Base-by-base conservation (phyloP, 1,139 yeast genomes). In the Scheffersomyces illinoinensis region DNA sequence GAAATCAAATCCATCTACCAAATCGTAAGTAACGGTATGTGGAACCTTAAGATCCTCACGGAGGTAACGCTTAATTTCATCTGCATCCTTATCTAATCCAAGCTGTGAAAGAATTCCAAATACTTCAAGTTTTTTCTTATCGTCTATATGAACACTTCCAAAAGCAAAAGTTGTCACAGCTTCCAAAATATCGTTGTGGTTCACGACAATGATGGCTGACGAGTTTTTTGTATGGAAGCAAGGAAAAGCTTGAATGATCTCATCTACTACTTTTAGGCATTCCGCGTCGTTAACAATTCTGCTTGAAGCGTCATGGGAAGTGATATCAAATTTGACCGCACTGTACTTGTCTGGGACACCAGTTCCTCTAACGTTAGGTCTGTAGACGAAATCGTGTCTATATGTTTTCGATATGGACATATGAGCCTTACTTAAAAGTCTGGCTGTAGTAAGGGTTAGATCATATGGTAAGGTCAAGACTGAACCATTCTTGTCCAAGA, bases 381-480 rank as follows among this genome's bases (percentile, higher is more conserved):
- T 81, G 70, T 87, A 95, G 1, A 96, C 98, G 66, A 86, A 85
- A 57, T 91, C 97, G 67, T 91, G 87, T 20, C 96, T 79, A 70
- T 78, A 91, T 52, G 90, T 76, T 70, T 92, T 92, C 23, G 86
- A 83, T 61, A 88, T 75, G 4, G 81, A 72, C 52, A 89, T 78
- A 20, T 80, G 78, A 5, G 77, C 75, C 59, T 90, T 86, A 5
- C 98, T 93, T 47, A 95, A 73, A 56, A 86, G 81, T 63, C 99
- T 78, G 0, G 99, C 98, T 75, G 90, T 85, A 0, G 99, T 98
- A 49, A 93, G 75, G 0, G 97, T 90, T 61, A 93, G 77, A 70
- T 95, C 99, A 70, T 89, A 93, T 0, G 97, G 97, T 49, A 96
- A 74, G 61, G 93, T 96, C 47, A 96, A 75, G 6, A 95, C 95